Base-by-base conservation (phyloP, 2,329 filamentous ascomycete genomes). In the Penicillium italicum region DNA sequence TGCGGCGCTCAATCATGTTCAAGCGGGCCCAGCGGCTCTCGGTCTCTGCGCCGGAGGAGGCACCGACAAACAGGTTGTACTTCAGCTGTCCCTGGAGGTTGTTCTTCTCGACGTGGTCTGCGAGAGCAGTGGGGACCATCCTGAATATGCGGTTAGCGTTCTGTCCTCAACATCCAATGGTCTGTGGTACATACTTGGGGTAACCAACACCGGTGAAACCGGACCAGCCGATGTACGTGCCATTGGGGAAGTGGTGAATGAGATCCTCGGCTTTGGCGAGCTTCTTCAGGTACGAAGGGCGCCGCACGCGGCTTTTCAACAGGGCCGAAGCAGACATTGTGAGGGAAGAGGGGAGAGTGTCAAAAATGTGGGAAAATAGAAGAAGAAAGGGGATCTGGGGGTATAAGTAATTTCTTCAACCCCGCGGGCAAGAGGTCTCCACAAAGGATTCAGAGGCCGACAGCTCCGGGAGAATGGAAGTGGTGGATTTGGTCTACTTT, bases 151-250 rank as follows among this genome's bases (percentile, higher is more conserved):
- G 16, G 45, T 45, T 34, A 51, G 4, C 5, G 10, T 9, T 36
- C 12, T 34, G n/a, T 28, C 4, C 51, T 52, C 47, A 11, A 11
- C 33, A 36, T 51, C 20, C 18, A 20, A n/a, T 20, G 24, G 41
- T 24, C n/a, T 30, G 34, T 38, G 34, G 36, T 10, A 62, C 84
- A 66, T 77, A 89, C 88, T 94, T 94, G 61, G 90, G 90, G 77
- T 94, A 94, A 57, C 90, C 90, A 51, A 95, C 90, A 66, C 90
- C 91, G 12, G 91, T 96, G 76, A 96, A 96, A 34, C 91, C 91
- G 61, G 86, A 91, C 91, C 91, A 96, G 68, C 91, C 91, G 66
- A 96, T 84, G 74, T 94, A 94, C n/a, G 89, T 77, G 69, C 86
- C 87, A 79, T 94, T 84, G 62, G 91, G 91, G 68, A 96, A 96